phyloP scores from a whole-genome alignment of 139 green algal genomes.

The Haematococcus lacustris region DNA sequence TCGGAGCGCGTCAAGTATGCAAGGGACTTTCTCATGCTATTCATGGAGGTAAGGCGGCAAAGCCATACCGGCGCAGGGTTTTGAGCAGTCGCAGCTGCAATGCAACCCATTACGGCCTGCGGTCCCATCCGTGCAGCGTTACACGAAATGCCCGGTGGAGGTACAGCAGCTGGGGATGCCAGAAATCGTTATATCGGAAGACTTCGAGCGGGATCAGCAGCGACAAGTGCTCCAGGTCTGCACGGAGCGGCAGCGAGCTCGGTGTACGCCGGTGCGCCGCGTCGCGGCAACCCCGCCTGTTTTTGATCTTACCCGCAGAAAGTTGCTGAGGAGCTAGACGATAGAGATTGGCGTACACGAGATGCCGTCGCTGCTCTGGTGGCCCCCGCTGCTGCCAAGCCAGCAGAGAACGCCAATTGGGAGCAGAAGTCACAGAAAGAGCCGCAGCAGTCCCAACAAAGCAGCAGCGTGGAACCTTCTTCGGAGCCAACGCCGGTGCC shows the following conservation, averaged over 20 bases:
- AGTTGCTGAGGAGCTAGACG: slow-evolving; percentile 50
- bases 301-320: slow-evolving; percentile 30
- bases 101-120: no score
- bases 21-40: slow-evolving; percentile 66
- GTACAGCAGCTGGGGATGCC: slow-evolving; percentile 47
- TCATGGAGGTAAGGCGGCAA: slow-evolving; percentile 56
- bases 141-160: slow-evolving; percentile 49
- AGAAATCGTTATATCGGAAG: slow-evolving; percentile 57
- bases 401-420: no score
- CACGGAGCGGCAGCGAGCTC: no score
- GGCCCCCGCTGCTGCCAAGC: slow-evolving; percentile 1
- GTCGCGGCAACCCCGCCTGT: no score
- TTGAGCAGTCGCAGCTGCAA: no score
- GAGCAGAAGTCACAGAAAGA: slow-evolving; percentile 18
- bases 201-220: slow-evolving; percentile 55
- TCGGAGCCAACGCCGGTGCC: no score
- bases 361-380: slow-evolving; percentile 8
- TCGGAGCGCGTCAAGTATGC: slow-evolving; percentile 53
- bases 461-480: no score
- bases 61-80: no score
- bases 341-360: slow-evolving; percentile 61
- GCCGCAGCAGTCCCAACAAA: slow-evolving; percentile 18
- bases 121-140: slow-evolving; percentile 33
- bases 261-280: no score
- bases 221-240: slow-evolving; percentile 41